These are phyloP conservation scores for Suillus subaureus DNA, from an alignment of 768 basidiomycete species.

Conservation along the genomic window DNA sequence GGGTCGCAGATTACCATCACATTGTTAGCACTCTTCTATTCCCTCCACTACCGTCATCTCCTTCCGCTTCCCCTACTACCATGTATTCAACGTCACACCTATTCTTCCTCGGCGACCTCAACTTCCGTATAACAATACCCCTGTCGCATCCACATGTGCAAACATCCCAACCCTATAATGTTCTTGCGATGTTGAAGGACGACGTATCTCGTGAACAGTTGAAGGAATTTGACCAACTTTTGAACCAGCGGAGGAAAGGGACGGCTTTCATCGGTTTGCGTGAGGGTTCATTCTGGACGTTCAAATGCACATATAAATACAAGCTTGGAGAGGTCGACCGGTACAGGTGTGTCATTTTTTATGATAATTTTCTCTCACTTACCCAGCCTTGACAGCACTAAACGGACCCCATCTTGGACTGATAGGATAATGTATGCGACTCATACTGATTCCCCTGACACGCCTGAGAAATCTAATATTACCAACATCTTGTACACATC, in stretches of 20 bases:
- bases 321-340: constrained; percentile 77
- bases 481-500: constrained; percentile 75
- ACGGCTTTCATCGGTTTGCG: constrained; percentile 69
- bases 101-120: constrained; percentile 93
- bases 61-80: constrained; percentile 47
- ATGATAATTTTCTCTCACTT: neutral
- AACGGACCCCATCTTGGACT: constrained; percentile 88
- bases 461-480: constrained; percentile 53
- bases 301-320: constrained; percentile 93
- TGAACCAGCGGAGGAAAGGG: constrained; percentile 61
- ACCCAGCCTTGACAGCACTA: constrained; percentile 43
- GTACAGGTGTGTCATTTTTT: constrained; percentile 59
- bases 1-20: constrained; percentile 78
- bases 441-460: constrained; percentile 60
- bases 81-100: constrained; percentile 88
- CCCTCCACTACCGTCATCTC: constrained; percentile 46
- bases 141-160: constrained; percentile 49
- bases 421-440: constrained; percentile 90
- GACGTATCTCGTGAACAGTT: constrained; percentile 58
- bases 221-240: constrained; percentile 75
- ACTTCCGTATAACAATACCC: constrained; percentile 81
- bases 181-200: constrained; percentile 43
- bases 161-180: constrained; percentile 36
- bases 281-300: constrained; percentile 87
- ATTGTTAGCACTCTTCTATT: constrained; percentile 86